Conservation (phyloP, 352 stramenopile species). For the Pythium periplocum region DNA sequence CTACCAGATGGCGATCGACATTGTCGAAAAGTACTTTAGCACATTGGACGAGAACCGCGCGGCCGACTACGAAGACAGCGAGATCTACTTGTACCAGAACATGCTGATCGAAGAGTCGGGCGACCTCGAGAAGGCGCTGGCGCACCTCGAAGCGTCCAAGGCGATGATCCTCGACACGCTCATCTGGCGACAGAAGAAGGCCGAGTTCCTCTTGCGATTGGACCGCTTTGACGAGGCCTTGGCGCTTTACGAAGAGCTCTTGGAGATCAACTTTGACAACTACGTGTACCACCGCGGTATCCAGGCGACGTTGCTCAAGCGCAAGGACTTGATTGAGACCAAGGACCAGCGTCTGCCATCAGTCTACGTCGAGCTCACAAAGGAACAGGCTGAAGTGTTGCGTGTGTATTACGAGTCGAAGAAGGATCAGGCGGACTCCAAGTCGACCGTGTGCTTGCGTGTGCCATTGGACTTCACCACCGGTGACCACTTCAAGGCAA, state of each 20-base stretch:
- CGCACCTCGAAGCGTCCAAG: constrained; percentile 84
- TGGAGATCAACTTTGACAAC: constrained; percentile 90
- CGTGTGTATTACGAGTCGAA: constrained; percentile 41
- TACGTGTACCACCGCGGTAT: constrained; percentile 85
- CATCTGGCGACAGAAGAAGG: constrained; percentile 73
- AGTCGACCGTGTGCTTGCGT: constrained; percentile 79
- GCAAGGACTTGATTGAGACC: constrained; percentile 42
- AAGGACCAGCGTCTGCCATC: constrained; percentile 38
- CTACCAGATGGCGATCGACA: constrained; percentile 89
- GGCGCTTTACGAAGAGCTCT: constrained; percentile 58
- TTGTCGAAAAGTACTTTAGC: constrained; percentile 95
- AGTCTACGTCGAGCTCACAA: constrained; percentile 42
- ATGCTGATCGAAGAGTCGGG: constrained; percentile 89
- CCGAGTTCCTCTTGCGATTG: constrained; percentile 59
- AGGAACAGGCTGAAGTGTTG: constrained; percentile 42
- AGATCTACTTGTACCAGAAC: constrained; percentile 97
- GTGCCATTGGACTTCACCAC: constrained; percentile 90
- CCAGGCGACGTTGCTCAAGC: constrained; percentile 73
- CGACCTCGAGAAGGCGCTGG: constrained; percentile 75
- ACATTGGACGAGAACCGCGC: constrained; percentile 68
- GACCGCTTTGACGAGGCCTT: constrained; percentile 63
- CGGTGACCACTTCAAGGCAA: constrained; percentile 66
- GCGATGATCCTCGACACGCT: constrained; percentile 67
- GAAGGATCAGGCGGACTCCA: constrained; percentile 40
- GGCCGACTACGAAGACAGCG: constrained; percentile 92